A percentile compares a stretch with the other conserved stretches of the same genome.
These are phyloP conservation scores for Aspergillus awamori DNA, from an alignment of 2,329 filamentous ascomycete genomes.

Conservation along the genomic window DNA sequence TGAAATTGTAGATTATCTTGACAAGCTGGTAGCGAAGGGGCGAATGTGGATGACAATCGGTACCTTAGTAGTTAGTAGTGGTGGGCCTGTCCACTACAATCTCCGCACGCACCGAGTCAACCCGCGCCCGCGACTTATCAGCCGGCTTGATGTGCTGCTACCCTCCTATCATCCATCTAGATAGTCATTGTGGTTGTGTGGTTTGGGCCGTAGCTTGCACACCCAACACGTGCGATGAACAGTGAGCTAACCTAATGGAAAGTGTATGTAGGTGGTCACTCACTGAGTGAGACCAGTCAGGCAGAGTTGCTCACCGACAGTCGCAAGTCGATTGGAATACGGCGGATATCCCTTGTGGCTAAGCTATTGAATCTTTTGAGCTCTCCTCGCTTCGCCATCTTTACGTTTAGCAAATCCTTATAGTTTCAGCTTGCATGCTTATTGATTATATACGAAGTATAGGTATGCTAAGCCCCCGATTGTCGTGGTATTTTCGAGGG, in stretches of 20 bases:
- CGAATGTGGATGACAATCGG: not conserved
- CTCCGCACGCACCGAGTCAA: not conserved
- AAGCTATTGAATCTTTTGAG: slow-evolving; percentile 18
- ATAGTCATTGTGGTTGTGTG: not conserved
- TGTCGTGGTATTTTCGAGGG: not conserved
- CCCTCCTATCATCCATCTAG: not conserved
- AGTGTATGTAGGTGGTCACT: not conserved
- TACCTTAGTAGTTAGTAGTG: not conserved
- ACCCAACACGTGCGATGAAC: slow-evolving; percentile 1
- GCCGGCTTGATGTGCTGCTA: not conserved
- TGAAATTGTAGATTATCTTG: too few relatives aligned
- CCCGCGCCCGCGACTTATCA: not conserved
- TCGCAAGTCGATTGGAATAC: not conserved
- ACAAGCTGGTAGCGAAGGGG: too few relatives aligned
- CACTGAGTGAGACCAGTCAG: slow-evolving; percentile 2
- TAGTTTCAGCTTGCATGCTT: not conserved
- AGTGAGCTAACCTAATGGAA: not conserved
- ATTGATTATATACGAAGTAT: not conserved
- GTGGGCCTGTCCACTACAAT: not conserved
- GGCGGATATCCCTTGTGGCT: slow-evolving; percentile 11
- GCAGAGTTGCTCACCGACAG: slow-evolving; percentile 1
- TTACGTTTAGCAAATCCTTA: not conserved
- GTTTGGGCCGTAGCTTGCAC: too few relatives aligned
- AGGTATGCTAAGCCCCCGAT: not conserved
- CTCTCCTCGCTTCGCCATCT: slow-evolving; percentile 13